phyloP scores from a whole-genome alignment of 371 early-diverging fungal genomes.

The Rhizomucor pusillus region DNA sequence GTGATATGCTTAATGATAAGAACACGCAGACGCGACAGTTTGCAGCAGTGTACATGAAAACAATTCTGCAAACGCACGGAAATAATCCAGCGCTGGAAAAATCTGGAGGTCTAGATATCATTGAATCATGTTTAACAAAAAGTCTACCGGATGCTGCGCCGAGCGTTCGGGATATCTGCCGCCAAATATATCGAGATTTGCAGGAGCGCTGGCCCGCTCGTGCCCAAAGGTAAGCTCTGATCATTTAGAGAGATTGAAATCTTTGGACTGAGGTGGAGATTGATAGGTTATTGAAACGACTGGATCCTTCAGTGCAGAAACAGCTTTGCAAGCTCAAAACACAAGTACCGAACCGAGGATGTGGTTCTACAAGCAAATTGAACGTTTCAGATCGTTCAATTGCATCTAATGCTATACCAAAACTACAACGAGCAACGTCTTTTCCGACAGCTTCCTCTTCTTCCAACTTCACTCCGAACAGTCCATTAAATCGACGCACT shows the following conservation, averaged over 20 bases:
- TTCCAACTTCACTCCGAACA: too few species aligned
- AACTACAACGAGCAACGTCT: not conserved
- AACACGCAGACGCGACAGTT: constrained; percentile 17
- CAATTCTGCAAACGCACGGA: constrained; percentile 13
- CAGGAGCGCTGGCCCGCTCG: constrained; percentile 19
- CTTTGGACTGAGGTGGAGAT: too few species aligned
- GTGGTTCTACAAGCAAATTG: too few species aligned
- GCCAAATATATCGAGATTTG: constrained; percentile 14
- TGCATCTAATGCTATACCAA: too few species aligned
- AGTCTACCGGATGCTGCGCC: constrained; percentile 18
- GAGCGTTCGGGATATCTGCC: constrained; percentile 7
- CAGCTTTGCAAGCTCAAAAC: too few species aligned
- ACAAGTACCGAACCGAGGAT: too few species aligned
- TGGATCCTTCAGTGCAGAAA: too few species aligned
- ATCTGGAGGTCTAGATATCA: constrained; percentile 2
- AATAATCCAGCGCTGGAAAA: constrained; percentile 7
- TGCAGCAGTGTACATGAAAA: constrained; percentile 9
- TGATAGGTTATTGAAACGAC: too few species aligned
- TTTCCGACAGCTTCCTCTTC: too few species aligned
- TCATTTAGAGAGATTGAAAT: too few species aligned
- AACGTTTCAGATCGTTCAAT: too few species aligned
- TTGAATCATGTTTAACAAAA: constrained; percentile 12
- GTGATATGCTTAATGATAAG: constrained; percentile 14
- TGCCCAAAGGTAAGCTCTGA: constrained; percentile 24
- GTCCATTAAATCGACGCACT: too few species aligned